phyloP scores from a whole-genome alignment of 2,329 filamentous ascomycete species.

The Claviceps africana region DNA sequence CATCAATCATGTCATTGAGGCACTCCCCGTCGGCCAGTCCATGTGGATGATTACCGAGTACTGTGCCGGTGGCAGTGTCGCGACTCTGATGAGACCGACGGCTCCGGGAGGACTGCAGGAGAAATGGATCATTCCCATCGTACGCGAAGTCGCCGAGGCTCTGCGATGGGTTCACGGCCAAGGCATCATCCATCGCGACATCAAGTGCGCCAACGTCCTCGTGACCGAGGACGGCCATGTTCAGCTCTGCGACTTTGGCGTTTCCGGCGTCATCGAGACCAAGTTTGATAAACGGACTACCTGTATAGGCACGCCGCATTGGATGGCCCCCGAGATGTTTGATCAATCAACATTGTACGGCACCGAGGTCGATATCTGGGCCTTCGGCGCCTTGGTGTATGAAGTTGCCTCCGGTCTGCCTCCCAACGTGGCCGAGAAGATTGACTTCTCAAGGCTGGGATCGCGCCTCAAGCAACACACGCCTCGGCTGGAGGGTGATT shows the following conservation, averaged over 20 bases:
- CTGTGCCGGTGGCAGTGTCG: constrained; percentile 72
- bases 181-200: constrained; percentile 57
- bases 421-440: constrained; percentile 48
- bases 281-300: constrained; percentile 66
- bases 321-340: constrained; percentile 75
- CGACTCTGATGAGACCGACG: constrained; percentile 56
- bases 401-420: constrained; percentile 70
- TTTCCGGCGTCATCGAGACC: constrained; percentile 63
- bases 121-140: constrained; percentile 55
- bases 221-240: constrained; percentile 64
- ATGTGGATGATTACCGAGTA: constrained; percentile 87
- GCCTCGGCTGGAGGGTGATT: constrained; percentile 56
- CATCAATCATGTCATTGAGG: constrained; percentile 70
- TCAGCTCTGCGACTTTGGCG: constrained; percentile 75
- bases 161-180: constrained; percentile 54
- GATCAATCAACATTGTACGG: constrained; percentile 51
- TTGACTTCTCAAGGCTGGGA: constrained; percentile 34
- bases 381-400: constrained; percentile 66
- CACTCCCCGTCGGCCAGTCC: constrained; percentile 60
- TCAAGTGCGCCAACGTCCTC: constrained; percentile 68
- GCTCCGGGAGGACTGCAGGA: constrained; percentile 51
- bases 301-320: constrained; percentile 70
- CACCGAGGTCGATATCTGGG: constrained; percentile 70
- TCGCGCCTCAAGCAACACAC: constrained; percentile 45
- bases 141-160: constrained; percentile 52